Conservation (phyloP, 2,329 filamentous ascomycete species). For the Fusarium siculi region DNA sequence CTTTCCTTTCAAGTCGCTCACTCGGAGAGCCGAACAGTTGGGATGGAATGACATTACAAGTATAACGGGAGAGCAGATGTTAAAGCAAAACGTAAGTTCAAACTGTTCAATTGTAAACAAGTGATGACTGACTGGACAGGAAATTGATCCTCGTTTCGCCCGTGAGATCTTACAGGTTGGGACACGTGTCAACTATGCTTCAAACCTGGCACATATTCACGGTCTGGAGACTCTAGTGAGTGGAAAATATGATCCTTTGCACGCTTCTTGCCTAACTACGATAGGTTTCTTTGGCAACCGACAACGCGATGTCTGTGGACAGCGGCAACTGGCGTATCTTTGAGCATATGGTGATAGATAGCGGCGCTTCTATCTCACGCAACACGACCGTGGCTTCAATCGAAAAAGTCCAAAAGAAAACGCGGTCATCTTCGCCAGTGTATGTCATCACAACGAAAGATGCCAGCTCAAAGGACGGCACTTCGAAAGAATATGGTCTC, state of each 20-base stretch:
- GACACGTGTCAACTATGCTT: conserved; percentile 94
- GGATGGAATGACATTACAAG: conserved; percentile 74
- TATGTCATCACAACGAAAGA: conserved; percentile 59
- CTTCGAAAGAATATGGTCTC: conserved; percentile 56
- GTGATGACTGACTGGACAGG: conserved; percentile 43
- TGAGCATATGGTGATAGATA: conserved; percentile 76
- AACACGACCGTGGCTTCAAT: conserved; percentile 77
- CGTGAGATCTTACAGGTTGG: conserved; percentile 89
- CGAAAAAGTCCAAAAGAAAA: conserved; percentile 57
- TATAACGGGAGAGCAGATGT: conserved; percentile 77
- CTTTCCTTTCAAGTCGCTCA: conserved; percentile 86
- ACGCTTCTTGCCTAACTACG: conserved; percentile 2
- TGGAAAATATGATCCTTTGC: neutral
- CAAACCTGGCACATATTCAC: conserved; percentile 87
- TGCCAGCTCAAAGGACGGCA: conserved; percentile 27
- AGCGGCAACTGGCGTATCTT: conserved; percentile 98
- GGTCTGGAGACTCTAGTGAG: conserved; percentile 84
- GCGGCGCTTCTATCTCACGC: conserved; percentile 68
- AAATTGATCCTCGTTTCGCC: conserved; percentile 72
- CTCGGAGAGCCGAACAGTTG: conserved; percentile 72
- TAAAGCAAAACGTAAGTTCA: conserved; percentile 67
- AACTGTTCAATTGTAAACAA: too few species aligned
- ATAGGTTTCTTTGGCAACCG: conserved; percentile 86
- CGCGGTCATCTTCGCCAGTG: conserved; percentile 53
- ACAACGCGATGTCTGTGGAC: conserved; percentile 80